Evolutionary conservation across 208 protist species (phyloP).

Genomic region (Acanthamoeba royreba): DNA sequence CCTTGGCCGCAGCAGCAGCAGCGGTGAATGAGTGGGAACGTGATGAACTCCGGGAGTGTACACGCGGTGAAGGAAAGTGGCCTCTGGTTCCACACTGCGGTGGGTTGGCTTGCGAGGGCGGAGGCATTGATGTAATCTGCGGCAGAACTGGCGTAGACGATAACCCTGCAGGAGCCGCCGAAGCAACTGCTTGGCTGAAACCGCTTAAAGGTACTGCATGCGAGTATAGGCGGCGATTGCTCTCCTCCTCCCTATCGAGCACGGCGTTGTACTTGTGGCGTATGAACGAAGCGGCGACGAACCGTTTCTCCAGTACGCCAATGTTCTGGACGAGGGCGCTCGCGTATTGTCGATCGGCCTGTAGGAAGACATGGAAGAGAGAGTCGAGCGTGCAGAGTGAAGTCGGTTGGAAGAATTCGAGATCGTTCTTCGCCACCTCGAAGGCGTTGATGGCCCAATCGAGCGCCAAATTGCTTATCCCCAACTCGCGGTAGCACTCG

Average conservation of each 20-base stretch:
- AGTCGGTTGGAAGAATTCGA: background rate
- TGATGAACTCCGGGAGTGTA: too few relatives aligned
- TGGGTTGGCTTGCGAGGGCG: too few relatives aligned
- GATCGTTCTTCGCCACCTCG: background rate
- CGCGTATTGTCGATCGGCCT: background rate
- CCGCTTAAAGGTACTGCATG: too few relatives aligned
- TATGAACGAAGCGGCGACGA: background rate
- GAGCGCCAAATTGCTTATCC: background rate
- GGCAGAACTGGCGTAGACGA: too few relatives aligned
- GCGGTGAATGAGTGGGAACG: too few relatives aligned
- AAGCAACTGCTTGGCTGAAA: too few relatives aligned
- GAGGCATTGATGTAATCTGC: too few relatives aligned
- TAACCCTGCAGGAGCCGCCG: too few relatives aligned
- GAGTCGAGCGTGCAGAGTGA: background rate
- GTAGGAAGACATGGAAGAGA: background rate
- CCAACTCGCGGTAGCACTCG: background rate
- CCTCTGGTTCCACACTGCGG: too few relatives aligned
- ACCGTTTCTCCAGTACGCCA: background rate
- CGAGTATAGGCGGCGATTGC: too few relatives aligned
- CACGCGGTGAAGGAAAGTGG: too few relatives aligned
- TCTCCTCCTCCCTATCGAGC: background rate
- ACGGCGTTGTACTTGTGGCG: background rate
- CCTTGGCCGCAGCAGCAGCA: too few relatives aligned
- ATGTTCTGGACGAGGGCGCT: background rate
- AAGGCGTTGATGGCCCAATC: background rate